A percentile compares a stretch with the other conserved stretches of the same genome.
Conservation (phyloP, 2,329 filamentous ascomycete genomes). For the Exophiala sideris region DNA sequence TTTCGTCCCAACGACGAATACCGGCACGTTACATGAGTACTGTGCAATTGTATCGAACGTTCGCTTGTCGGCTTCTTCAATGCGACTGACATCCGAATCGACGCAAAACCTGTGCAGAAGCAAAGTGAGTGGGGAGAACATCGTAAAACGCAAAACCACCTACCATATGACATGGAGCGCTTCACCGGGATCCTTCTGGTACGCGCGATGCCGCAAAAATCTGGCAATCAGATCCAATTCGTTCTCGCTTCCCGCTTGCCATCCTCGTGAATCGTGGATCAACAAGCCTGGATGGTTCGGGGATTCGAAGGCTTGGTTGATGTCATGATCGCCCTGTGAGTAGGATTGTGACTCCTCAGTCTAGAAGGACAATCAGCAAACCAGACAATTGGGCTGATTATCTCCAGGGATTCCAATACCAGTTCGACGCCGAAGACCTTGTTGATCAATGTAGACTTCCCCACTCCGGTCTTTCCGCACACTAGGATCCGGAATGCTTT, state of each 20-base stretch:
- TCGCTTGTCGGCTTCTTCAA: constrained; percentile 34
- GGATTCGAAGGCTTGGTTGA: constrained; percentile 33
- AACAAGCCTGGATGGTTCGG: constrained; percentile 35
- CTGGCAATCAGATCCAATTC: constrained; percentile 32
- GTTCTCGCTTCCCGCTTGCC: constrained; percentile 34
- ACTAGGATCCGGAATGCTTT: constrained; percentile 35
- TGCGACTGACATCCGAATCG: constrained; percentile 34
- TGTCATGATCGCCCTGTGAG: constrained; percentile 33
- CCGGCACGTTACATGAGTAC: constrained; percentile 33
- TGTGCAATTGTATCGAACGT: constrained; percentile 34
- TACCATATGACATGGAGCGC: constrained; percentile 34
- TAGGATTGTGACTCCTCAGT: constrained; percentile 29
- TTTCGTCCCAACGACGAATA: constrained; percentile 36
- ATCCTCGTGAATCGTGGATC: constrained; percentile 37
- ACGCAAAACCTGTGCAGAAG: constrained; percentile 33
- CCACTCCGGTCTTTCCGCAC: constrained; percentile 34
- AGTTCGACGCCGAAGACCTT: constrained; percentile 35
- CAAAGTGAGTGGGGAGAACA: neutral
- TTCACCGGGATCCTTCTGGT: constrained; percentile 31
- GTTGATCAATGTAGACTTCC: constrained; percentile 35
- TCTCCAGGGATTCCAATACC: constrained; percentile 22
- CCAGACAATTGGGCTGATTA: constrained; percentile 28
- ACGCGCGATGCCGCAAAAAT: constrained; percentile 33
- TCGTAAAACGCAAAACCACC: neutral
- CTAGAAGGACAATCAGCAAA: constrained; percentile 1